A percentile compares a stretch with the other conserved stretches of the same genome.
Evolutionary conservation across 768 basidiomycete species (phyloP).

Genomic region (Hortiboletus flavorubellus): DNA sequence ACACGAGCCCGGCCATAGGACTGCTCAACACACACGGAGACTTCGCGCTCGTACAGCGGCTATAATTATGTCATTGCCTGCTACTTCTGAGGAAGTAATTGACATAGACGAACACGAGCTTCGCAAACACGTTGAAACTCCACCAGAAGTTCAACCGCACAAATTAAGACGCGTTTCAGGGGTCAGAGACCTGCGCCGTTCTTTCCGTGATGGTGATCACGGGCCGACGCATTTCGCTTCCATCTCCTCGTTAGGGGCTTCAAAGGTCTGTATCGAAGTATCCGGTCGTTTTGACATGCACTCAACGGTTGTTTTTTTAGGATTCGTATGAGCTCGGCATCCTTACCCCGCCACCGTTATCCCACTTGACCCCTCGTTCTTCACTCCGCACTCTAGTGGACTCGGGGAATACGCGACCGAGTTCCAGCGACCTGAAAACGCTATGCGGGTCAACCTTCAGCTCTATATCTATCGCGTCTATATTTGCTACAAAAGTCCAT

Average conservation of each 20-base stretch:
- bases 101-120: constrained; percentile 7
- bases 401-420: background rate
- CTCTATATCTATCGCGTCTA: constrained; percentile 21
- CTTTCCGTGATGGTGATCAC: constrained; percentile 17
- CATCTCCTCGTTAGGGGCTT: constrained; percentile 2
- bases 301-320: constrained; percentile 10
- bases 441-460: constrained; percentile 18
- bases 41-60: constrained; percentile 29
- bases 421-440: constrained; percentile 17
- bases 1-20: constrained; percentile 27
- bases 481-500: constrained; percentile 9
- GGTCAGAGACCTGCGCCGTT: constrained; percentile 23
- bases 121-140: background rate
- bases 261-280: constrained; percentile 15
- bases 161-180: constrained; percentile 26
- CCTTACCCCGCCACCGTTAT: constrained; percentile 1
- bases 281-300: background rate
- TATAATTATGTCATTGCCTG: constrained; percentile 27
- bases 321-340: constrained; percentile 23
- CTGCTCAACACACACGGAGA: constrained; percentile 17
- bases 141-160: background rate
- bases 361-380: constrained; percentile 17
- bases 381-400: constrained; percentile 27
- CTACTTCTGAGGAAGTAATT: constrained; percentile 19
- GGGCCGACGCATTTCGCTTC: constrained; percentile 7